Evolutionary conservation across 768 basidiomycete genomes (phyloP).

Genomic region (Suillus plorans): DNA sequence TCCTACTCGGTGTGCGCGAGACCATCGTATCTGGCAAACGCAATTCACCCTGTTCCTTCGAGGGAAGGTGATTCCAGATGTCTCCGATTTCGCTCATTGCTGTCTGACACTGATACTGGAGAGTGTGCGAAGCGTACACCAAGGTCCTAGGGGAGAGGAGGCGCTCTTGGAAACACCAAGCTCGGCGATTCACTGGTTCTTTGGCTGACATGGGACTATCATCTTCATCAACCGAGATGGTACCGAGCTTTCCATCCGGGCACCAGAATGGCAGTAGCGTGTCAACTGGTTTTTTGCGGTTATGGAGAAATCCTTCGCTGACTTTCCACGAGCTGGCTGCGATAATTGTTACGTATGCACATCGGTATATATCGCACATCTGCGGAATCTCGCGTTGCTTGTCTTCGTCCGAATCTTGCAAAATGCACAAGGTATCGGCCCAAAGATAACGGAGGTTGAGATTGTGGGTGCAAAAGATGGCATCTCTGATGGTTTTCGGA

Average conservation of each 20-base stretch:
- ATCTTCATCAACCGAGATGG: not conserved
- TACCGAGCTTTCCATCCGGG: constrained; percentile 7
- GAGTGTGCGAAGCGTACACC: constrained; percentile 4
- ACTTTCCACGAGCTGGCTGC: constrained; percentile 8
- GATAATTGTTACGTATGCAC: constrained; percentile 8
- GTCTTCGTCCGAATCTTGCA: constrained; percentile 19
- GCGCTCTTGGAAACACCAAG: constrained; percentile 13
- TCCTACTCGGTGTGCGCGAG: not conserved
- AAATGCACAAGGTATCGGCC: constrained; percentile 22
- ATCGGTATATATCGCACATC: constrained; percentile 19
- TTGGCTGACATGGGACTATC: not conserved
- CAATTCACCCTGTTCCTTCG: not conserved
- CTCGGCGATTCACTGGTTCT: constrained; percentile 8
- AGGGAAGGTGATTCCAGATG: not conserved
- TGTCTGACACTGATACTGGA: constrained; percentile 9
- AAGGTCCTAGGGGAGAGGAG: constrained; percentile 4
- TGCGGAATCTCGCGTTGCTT: constrained; percentile 19
- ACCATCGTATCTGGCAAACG: constrained; percentile 1
- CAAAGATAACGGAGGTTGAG: constrained; percentile 15
- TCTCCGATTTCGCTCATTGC: constrained; percentile 4
- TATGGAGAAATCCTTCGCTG: constrained; percentile 5
- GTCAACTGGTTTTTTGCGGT: not conserved
- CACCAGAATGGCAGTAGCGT: constrained; percentile 7
- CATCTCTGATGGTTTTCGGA: constrained; percentile 11
- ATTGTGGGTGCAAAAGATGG: constrained; percentile 7